Percentiles rank a stretch among this genome's conserved stretches.
These are phyloP conservation scores for Cladophialophora psammophila DNA, from an alignment of 2,329 filamentous ascomycete genomes.

Conservation along the genomic window DNA sequence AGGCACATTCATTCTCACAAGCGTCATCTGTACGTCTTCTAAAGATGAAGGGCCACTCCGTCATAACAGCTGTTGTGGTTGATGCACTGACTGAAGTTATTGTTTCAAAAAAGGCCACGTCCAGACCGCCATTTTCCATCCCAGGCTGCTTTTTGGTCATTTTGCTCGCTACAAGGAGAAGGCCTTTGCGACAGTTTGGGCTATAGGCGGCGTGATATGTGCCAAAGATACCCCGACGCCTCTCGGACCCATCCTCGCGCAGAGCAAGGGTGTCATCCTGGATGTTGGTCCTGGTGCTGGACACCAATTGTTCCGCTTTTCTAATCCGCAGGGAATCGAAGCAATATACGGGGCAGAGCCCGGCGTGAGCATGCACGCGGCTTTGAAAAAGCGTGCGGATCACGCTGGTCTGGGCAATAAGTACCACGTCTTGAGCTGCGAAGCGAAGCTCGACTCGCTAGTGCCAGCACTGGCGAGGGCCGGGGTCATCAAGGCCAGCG, in stretches of 20 bases:
- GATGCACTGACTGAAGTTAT: not conserved
- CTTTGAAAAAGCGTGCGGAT: conserved; percentile 49
- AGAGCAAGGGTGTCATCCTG: conserved; percentile 19
- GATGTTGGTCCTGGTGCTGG: conserved; percentile 23
- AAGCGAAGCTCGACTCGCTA: conserved; percentile 55
- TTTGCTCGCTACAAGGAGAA: conserved; percentile 22
- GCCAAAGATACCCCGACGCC: conserved; percentile 14
- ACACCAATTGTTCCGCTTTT: conserved; percentile 31
- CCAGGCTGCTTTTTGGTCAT: not conserved
- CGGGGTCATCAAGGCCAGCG: conserved; percentile 45
- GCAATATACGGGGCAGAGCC: conserved; percentile 64
- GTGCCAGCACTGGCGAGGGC: conserved; percentile 54
- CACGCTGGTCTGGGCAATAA: conserved; percentile 52
- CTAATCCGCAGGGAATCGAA: conserved; percentile 48
- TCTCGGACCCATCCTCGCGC: conserved; percentile 16
- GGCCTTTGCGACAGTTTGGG: conserved; percentile 22
- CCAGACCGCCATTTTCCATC: conserved; percentile 23
- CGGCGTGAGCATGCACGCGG: conserved; percentile 54
- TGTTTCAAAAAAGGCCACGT: conserved; percentile 5
- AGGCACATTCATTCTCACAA: conserved; percentile 11
- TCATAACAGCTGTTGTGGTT: not conserved
- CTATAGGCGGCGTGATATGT: conserved; percentile 20
- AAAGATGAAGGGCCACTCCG: not conserved
- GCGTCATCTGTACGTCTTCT: conserved; percentile 13
- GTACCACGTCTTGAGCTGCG: conserved; percentile 59